Conservation (phyloP, 1,139 yeast genomes). For the Candida dubliniensis region DNA sequence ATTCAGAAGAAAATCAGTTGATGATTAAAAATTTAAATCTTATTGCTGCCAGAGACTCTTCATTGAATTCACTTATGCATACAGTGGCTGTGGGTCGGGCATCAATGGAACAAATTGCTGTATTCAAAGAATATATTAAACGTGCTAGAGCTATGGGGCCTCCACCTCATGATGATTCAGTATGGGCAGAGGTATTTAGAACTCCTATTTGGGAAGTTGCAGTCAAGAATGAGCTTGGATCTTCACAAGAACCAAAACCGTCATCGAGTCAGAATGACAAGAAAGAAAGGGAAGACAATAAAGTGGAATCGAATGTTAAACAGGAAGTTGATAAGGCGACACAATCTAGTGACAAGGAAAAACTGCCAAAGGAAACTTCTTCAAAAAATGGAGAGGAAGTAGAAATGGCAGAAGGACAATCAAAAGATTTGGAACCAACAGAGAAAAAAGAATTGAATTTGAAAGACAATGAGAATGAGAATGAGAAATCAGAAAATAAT, state of each 20-base stretch:
- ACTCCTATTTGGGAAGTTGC: background rate
- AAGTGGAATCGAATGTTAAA: no score
- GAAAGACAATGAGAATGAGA: no score
- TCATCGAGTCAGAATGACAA: background rate
- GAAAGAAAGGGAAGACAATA: background rate
- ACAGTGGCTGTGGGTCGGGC: conserved; percentile 84
- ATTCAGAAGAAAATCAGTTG: conserved; percentile 65
- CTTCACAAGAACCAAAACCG: background rate
- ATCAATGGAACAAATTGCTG: conserved; percentile 62
- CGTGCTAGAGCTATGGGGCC: conserved; percentile 78
- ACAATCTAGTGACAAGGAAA: no score
- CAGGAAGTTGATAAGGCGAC: background rate
- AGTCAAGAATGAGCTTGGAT: background rate
- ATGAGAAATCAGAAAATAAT: no score
- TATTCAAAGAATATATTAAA: conserved; percentile 76
- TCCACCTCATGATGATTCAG: conserved; percentile 41
- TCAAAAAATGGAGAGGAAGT: no score
- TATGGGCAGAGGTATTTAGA: conserved; percentile 2
- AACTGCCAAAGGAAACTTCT: no score
- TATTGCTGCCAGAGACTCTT: conserved; percentile 72
- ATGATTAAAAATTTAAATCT: conserved; percentile 82
- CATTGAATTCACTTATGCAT: conserved; percentile 71
- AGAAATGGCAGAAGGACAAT: no score
- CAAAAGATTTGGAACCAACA: no score
- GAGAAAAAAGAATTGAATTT: no score